Evolutionary conservation across 805 yeast genomes (phyloP), one percentile per base, ranked within the genome.

Genomic region (Saccharomyces mikatae): DNA sequence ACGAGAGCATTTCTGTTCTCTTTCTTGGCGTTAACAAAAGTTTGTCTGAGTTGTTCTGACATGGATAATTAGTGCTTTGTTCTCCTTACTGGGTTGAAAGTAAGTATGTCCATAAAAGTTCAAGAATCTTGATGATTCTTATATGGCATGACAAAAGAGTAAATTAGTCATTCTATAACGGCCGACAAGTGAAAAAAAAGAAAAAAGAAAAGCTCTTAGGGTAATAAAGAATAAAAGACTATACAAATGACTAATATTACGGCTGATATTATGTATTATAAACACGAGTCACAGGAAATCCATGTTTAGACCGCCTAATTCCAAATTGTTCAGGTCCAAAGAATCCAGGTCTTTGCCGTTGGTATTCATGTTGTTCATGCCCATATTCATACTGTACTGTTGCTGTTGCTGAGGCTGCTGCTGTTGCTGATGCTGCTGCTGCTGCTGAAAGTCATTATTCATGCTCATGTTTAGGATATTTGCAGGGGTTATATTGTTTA

Each of bases 1-100:
- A 94, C 86, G 62, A 94, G 78, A 47, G 97, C 97, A 64, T 85
- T 83, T 63, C 99, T 88, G 62, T 82, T 79, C 62, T 83, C 86
- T 47, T 71, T 68, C 63, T 78, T 79, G 58, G 84, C 82, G 62
- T 76, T 74, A n/a, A 71, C 76, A 67, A 81, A 81, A 8, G 83
- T 78, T 58, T 78, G 77, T 71, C 75, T 80, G 53, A 81, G 67
- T 59, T 61, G 65, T 60, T 65, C 66, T 41, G 73, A 65, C 74
- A 70, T 70, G 22, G 44, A 22, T 14, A 26, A 14, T 29, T 30
- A 28, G n/a, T 26, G 30, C 17, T 22, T 44, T 36, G 44, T 17
- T 17, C 24, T 17, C n/a, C 9, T 28, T 30, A n/a, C 13, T 29
- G 36, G 24, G 26, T 14, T 4, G 17, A 27, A 48, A 11, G 29